Base-by-base conservation (phyloP, 345 rosid genomes). In the Eucalyptus pumila region DNA sequence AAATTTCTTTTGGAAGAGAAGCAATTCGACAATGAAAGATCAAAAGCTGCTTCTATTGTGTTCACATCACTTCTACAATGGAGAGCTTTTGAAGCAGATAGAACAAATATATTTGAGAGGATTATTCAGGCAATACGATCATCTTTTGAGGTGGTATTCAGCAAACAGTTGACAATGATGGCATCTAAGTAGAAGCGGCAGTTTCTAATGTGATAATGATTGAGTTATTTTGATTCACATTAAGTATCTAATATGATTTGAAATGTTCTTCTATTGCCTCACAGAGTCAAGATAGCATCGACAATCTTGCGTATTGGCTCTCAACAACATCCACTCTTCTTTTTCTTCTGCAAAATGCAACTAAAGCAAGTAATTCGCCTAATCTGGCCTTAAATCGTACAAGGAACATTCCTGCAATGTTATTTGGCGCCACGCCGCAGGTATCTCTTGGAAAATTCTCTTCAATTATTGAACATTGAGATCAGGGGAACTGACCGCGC, bases 41-140 rank as follows among this genome's bases (percentile, higher is more conserved):
- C 99, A 44, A 92, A 97, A 89, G 99, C 98, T 91, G 99, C 99
- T 87, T 98, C 97, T 92, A 91, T 97, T 87, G 94, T 96, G 89
- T 98, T 95, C 93, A 97, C 96, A 92, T 96, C 96, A 89, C 99
- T 98, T 81, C 97, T 96, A 88, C 99, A 98, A 52, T 98, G 99
- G 99, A 96, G 98, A 91, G 97, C 99, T 89, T 97, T 98, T 94
- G 99, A 98, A 92, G 98, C 94, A 81, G 99, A 97, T 94, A 94
- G 97, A 92, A 98, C 99, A 45, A 93, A 90, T 87, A 95, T 98
- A 89, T 97, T 97, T 94, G 99, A 98, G 93, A 98, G 99, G 88
- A 95, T 97, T 88, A 97, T 97, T 90, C 99, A 97, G 91, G 94
- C 99, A 91, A 96, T 97, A 92, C 97, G 98, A 89, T 94, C 99